A percentile compares a stretch with the other conserved stretches of the same genome.
phyloP scores from a whole-genome alignment of 768 basidiomycete genomes.

The Rossbeevera mucosa region DNA sequence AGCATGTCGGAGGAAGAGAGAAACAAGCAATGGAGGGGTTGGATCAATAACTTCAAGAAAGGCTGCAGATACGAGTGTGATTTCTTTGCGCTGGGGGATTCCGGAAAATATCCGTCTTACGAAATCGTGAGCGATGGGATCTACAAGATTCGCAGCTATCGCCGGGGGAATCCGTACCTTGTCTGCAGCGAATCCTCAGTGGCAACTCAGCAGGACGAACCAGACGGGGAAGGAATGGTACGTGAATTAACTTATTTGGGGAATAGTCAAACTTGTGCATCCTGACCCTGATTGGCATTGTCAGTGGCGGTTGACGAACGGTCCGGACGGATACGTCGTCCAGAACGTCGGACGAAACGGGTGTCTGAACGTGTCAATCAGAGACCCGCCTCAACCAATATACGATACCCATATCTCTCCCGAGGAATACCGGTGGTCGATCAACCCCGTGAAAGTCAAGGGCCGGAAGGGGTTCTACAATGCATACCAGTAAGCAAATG shows the following conservation, averaged over 20 bases:
- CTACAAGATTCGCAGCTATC: conserved; percentile 7
- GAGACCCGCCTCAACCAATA: neutral
- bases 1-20: neutral
- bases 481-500: neutral
- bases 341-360: neutral
- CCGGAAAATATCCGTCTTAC: neutral
- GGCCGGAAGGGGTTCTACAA: neutral
- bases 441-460: neutral
- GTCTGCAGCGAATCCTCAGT: neutral
- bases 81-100: neutral
- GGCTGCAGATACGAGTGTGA: conserved; percentile 2
- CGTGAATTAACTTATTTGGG: neutral
- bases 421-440: neutral
- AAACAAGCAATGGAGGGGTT: neutral
- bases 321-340: neutral
- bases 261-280: neutral
- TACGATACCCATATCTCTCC: neutral
- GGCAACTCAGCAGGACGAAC: neutral
- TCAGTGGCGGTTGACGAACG: conserved; percentile 2
- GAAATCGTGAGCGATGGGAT: neutral
- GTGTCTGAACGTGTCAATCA: neutral
- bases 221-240: neutral
- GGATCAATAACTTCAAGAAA: neutral
- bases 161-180: neutral
- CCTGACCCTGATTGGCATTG: neutral